Percentiles rank a stretch among this genome's conserved stretches.
These are phyloP conservation scores for Albifimbria verrucaria DNA, from an alignment of 2,329 filamentous ascomycete genomes.

Conservation along the genomic window DNA sequence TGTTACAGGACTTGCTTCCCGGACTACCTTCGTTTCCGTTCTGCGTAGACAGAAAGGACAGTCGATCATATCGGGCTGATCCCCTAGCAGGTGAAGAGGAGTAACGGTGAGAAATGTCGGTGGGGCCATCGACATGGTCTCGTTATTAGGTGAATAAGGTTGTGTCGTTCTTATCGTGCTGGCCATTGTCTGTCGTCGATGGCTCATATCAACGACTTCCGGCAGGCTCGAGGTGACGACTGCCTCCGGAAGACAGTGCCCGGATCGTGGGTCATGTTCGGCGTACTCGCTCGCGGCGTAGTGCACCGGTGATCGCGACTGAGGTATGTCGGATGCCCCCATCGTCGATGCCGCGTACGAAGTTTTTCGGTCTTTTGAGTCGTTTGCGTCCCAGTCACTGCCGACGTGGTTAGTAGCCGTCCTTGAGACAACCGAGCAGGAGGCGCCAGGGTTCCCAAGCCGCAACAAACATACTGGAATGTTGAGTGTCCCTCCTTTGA, in stretches of 20 bases:
- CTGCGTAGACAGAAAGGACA: constrained; percentile 1
- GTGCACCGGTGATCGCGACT: background rate
- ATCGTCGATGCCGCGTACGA: background rate
- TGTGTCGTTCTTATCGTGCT: background rate
- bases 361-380: background rate
- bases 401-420: too few relatives aligned
- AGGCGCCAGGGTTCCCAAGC: too few relatives aligned
- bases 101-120: background rate
- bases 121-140: background rate
- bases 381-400: background rate
- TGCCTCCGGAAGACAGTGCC: background rate
- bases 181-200: background rate
- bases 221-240: background rate
- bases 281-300: background rate
- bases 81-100: background rate
- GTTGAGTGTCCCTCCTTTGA: background rate
- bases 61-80: constrained; percentile 2
- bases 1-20: background rate
- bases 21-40: background rate
- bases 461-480: background rate
- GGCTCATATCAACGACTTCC: background rate
- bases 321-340: background rate
- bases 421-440: too few relatives aligned
- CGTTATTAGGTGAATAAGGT: background rate
- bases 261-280: background rate